Base-by-base conservation (phyloP, 257 asterid species). In the Nicotiana undulata region DNA sequence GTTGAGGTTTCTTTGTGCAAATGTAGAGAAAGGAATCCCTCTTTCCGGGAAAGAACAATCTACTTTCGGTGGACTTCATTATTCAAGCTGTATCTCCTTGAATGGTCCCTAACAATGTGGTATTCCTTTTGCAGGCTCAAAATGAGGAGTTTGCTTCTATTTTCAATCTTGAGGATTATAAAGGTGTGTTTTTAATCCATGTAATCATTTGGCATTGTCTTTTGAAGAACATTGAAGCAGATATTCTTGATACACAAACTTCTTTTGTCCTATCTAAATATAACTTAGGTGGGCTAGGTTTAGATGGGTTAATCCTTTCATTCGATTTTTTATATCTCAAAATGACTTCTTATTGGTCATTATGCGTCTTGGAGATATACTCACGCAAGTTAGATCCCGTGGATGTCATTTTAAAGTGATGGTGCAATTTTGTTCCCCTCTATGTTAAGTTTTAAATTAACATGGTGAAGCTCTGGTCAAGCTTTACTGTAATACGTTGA, bases 161-260 rank as follows among this genome's bases (percentile, higher is more conserved):
- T 79, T 96, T 94, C 80, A 96, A 92, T 88, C 94, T 96, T 63
- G 99, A 92, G 86, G 99, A 96, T 84, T 94, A 91, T 87, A 94
- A 92, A 93, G 99, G 99, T 96, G 91, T 77, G 61, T 4, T 49
- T 49, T 74, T 24, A 24, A 7, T 74, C 58, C 9, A 37, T 12
- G 49, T 46, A 49, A 74, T 74, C 61, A 74, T 49, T 74, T 70
- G 26, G 44, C 44, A 74, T 46, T 46, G 15, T 72, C 60, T 49
- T 12, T 8, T 49, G 40, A 49, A 24, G 60, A 72, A 74, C 61
- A 15, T 4, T 74, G 61, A 49, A 74, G 79, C 61, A 74, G 61
- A 24, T 70, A 44, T 74, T 74, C 40, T 40, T 16, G 78, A 49
- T 49, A 26, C 26, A 26, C 16, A 74, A 15, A 74, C 9, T 46